These are phyloP conservation scores for Selenicereus undatus DNA, from an alignment of 148 eudicot genomes.

Conservation along the genomic window DNA sequence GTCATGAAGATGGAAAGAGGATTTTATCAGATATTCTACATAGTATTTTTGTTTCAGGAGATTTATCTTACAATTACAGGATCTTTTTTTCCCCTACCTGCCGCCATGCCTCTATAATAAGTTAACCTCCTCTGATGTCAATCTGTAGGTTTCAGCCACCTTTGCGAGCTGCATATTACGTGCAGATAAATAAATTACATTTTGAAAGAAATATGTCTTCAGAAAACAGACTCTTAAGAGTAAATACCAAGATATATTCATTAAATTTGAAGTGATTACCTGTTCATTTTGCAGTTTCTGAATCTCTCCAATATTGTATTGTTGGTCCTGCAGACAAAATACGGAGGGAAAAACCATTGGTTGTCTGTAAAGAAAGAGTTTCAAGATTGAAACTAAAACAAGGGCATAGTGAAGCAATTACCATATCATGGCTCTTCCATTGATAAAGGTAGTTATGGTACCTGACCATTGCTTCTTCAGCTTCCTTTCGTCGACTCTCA, in stretches of 20 bases:
- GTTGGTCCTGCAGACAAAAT: not conserved
- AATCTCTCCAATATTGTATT: not conserved
- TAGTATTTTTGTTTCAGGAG: not conserved
- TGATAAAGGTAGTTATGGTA: not conserved
- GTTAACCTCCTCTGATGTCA: constrained; percentile 8
- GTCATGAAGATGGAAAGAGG: not conserved
- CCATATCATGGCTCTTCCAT: constrained; percentile 7
- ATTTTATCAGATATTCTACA: not conserved
- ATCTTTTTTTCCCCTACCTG: constrained; percentile 15
- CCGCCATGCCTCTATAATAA: constrained; percentile 23
- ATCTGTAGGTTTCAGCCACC: constrained; percentile 16
- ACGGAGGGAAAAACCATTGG: not conserved
- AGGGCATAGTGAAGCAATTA: not conserved
- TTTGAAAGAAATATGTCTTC: no score
- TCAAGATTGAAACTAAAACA: not conserved
- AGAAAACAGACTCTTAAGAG: no score
- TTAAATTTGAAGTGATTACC: not conserved
- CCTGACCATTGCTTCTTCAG: not conserved
- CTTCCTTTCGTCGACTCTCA: not conserved
- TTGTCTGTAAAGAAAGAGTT: not conserved
- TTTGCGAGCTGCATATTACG: constrained; percentile 18
- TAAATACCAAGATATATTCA: no score
- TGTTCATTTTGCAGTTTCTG: not conserved
- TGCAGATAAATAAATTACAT: not conserved
- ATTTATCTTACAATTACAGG: not conserved